Percentiles rank a stretch among this genome's conserved stretches.
Evolutionary conservation across 73 alveolate genomes (phyloP).

Genomic region (Effrenium voratum): DNA sequence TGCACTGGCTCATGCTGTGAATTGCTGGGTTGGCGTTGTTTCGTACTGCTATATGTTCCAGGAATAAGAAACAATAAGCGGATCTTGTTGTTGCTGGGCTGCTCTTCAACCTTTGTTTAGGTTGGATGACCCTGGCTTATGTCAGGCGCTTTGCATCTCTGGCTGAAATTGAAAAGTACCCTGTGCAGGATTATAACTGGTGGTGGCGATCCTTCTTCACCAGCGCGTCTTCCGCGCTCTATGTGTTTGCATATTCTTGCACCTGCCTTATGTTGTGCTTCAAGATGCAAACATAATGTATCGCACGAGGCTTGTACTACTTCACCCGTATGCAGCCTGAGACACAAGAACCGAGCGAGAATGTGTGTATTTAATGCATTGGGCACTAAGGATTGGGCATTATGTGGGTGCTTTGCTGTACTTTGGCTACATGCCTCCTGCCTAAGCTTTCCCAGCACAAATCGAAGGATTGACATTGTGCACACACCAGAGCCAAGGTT

Average conservation of each 20-base stretch:
- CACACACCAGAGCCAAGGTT: background rate
- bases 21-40: no score
- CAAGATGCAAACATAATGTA: background rate
- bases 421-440: constrained; percentile 69
- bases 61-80: no score
- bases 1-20: no score
- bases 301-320: constrained; percentile 49
- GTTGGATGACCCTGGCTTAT: no score
- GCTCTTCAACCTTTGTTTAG: no score
- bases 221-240: constrained; percentile 88
- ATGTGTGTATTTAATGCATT: background rate
- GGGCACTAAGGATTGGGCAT: constrained; percentile 64
- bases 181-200: constrained; percentile 94
- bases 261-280: background rate
- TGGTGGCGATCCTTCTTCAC: constrained; percentile 93
- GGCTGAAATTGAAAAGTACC: no score
- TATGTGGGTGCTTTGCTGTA: constrained; percentile 85
- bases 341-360: background rate
- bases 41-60: no score
- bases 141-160: no score
- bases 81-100: no score
- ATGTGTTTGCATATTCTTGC: constrained; percentile 86
- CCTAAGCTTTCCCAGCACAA: background rate
- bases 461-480: background rate
- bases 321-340: constrained; percentile 80